Evolutionary conservation across 75 land plant genomes (phyloP), one percentile per base, ranked within the genome.

Genomic region (Pinus albicaulis): DNA sequence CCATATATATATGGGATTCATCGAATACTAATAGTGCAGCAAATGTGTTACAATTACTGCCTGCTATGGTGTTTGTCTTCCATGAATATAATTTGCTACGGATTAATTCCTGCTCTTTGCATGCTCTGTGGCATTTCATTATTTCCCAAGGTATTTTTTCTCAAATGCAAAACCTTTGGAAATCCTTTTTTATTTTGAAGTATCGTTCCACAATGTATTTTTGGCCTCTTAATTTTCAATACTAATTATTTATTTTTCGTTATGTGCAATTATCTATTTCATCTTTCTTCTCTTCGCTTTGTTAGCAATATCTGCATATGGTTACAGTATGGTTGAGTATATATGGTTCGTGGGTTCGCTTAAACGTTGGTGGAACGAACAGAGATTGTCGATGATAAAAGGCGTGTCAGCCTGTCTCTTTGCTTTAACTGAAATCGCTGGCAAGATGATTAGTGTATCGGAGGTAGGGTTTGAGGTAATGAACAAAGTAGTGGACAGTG

Each of bases 71-170:
- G 74, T n/a, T 55, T 75, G 0, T 48, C 41, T 15, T 73, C 36
- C 55, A 44, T 85, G n/a, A 57, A 78, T 2, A 53, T 66, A 17
- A 56, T 77, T 62, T 81, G 68, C 23, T 81, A 81, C 53, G 83
- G 74, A 26, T 15, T 84, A 7, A 36, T 81, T 20, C 83, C 89
- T 22, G 83, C 71, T 25, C 73, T 86, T 16, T 82, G 79, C 58
- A 44, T 79, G 20, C 57, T 86, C 1, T 48, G 74, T 56, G 77
- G 82, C 25, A 77, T 74, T 15, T 55, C 88, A 13, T 38, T 82
- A 20, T 86, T 53, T 57, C 88, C 84, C 22, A 44, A 77, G 84
- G 87, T 85, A 79, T 81, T 13, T 84, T 84, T 81, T 48, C 7
- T 8, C 48, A 44, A 44, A 44, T 44, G 7, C 48, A 44, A 1